Evolutionary conservation across 2,329 filamentous ascomycete species (phyloP).

Genomic region (Annulohypoxylon truncatum): DNA sequence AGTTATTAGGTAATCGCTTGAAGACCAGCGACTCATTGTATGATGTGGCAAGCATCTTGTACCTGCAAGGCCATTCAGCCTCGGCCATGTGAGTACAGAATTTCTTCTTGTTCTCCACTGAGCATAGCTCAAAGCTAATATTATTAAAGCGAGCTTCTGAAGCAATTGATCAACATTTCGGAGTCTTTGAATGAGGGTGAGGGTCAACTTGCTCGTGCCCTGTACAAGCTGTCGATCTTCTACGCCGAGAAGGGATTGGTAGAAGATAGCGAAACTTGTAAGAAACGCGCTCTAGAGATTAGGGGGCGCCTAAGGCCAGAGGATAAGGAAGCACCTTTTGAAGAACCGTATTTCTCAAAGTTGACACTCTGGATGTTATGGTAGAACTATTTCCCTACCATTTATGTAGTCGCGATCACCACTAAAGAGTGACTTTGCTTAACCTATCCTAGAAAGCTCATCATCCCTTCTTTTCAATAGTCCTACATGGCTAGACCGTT

Average conservation of each 20-base stretch:
- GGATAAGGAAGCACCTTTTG: too few relatives aligned
- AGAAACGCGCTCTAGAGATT: constrained; percentile 33
- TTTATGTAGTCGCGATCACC: too few relatives aligned
- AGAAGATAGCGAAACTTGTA: constrained; percentile 1
- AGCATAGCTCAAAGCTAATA: neutral
- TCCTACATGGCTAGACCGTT: neutral
- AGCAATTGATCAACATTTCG: constrained; percentile 42
- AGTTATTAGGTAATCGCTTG: constrained; percentile 43
- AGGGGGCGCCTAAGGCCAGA: too few relatives aligned
- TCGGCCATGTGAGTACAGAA: constrained; percentile 42
- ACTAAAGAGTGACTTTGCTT: too few relatives aligned
- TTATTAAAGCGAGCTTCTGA: constrained; percentile 27
- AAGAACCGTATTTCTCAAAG: too few relatives aligned
- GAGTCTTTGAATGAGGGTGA: constrained; percentile 43
- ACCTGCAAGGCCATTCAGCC: constrained; percentile 32
- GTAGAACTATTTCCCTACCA: too few relatives aligned
- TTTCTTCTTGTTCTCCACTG: neutral
- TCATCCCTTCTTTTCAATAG: too few relatives aligned
- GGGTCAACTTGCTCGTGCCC: constrained; percentile 41
- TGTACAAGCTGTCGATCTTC: constrained; percentile 41
- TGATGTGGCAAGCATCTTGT: too few relatives aligned
- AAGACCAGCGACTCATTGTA: too few relatives aligned
- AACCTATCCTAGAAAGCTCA: too few relatives aligned
- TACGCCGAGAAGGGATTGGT: neutral
- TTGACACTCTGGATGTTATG: too few relatives aligned